Base-by-base conservation (phyloP, 2,329 filamentous ascomycete species). In the Dactylellina drechsleri region DNA sequence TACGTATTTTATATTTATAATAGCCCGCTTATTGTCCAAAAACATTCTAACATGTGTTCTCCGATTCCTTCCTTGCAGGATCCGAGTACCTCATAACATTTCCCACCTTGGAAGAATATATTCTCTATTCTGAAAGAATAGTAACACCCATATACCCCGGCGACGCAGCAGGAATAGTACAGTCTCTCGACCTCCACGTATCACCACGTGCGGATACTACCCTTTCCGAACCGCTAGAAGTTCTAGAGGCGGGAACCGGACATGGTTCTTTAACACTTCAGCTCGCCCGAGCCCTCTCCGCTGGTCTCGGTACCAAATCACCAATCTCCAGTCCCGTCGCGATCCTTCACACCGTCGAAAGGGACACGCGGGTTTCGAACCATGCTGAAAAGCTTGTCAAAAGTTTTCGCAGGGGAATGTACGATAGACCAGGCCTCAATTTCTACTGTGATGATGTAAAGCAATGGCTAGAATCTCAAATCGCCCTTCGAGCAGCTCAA, bases 231-330 rank as follows among this genome's bases (percentile, higher is more conserved):
- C 86, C 85, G 0, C 81, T 93, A 12, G 90, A 94, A 80, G 91
- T 95, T 52, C 88, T 95, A 61, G 92, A 95, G 82, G 91, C 91
- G 54, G 92, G 92, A 15, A 95, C 92, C 2, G 92, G 92, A n/a
- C 91, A 93, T 84, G 92, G 92, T 70, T 89, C 90, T 40, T 82
- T 95, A 70, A 94, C 91, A 0, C 82, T 95, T 3, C 87, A 93
- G 79, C 84, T 95, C 20, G 89, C 91, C 31, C 87, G 91, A 61
- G 91, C 91, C 1, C 87, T 95, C 53, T 90, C 93, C 80, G 91
- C 87, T 52, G 90, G 88, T 16, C 93, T 93, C 79, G 83, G 87
- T n/a, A 16, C 43, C 18, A 15, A 31, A 36, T 18, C 23, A 2
- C 4, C 18, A 18, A 13, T 26, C 40, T 4, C 31, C 5, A 36